Evolutionary conservation across 2,329 filamentous ascomycete species (phyloP), one percentile per base, ranked within the genome.

Genomic region (Trichophyton benhamiae): DNA sequence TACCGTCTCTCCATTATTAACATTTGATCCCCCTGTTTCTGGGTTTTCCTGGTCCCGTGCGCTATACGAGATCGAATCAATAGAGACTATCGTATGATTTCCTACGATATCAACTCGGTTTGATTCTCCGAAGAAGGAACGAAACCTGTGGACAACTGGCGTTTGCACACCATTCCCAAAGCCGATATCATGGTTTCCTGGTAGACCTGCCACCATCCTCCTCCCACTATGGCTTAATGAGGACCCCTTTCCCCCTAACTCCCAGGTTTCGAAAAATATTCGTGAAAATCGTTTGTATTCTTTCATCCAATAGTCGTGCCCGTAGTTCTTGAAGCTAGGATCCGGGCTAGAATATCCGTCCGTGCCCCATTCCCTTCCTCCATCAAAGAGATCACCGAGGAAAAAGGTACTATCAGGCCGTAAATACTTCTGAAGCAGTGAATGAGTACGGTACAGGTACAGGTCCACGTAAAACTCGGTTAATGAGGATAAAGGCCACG

Each of bases 181-280:
- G 0, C 94, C 94, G 46, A 97, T 74, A 71, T 99, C 94, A 71
- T 99, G 94, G 69, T 99, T 99, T 1, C 94, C 94, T 0, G 94
- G 94, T 62, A 99, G 71, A 69, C 87, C 92, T 17, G 88, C 84
- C 60, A 97, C 87, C 60, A 97, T 78, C 75, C 88, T 91, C 62
- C 88, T 82, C 3, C 87, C 86, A 33, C 83, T 80, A 65, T 86
- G 83, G 62, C 85, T 84, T 0, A 79, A 73, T 0, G 80, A 78
- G 0, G 85, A 78, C 4, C 76, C 75, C 49, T 78, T 71, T 58
- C 84, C 82, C 1, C 79, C 82, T 61, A 82, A 72, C 44, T 82
- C 81, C 82, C 84, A 90, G 36, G 83, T 81, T 13, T 85, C 78
- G 64, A 91, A 83, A 73, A 96, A 99, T 61, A 99, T 88, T 62